These are phyloP conservation scores for Wickerhamomyces queroliae DNA, from an alignment of 805 yeast species.

Conservation along the genomic window DNA sequence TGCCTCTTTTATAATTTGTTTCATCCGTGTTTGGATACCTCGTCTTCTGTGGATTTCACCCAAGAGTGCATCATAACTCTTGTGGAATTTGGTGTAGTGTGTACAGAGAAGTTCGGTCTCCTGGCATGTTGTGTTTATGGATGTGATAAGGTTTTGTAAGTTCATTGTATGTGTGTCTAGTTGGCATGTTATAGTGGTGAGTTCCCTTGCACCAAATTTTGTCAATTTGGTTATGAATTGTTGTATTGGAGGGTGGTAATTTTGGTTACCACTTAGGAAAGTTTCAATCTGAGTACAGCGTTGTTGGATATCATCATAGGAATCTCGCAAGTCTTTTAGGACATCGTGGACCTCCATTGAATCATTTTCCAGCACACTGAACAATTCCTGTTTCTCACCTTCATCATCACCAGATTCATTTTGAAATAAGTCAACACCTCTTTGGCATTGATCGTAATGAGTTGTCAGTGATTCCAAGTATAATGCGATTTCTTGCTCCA, in stretches of 20 bases:
- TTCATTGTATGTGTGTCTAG: constrained; percentile 10
- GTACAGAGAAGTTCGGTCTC: constrained; percentile 30
- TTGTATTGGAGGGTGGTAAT: constrained; percentile 18
- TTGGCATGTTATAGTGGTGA: constrained; percentile 6
- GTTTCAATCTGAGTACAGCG: constrained; percentile 20
- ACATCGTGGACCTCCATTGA: constrained; percentile 53
- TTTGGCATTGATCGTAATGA: constrained; percentile 75
- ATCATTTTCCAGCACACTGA: constrained; percentile 45
- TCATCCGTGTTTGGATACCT: constrained; percentile 34
- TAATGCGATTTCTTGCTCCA: constrained; percentile 67
- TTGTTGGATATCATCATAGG: constrained; percentile 3
- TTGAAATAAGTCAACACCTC: constrained; percentile 33
- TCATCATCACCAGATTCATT: constrained; percentile 21
- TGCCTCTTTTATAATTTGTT: constrained; percentile 34
- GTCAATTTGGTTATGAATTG: constrained; percentile 16
- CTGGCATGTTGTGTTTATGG: constrained; percentile 11
- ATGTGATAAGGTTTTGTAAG: constrained; percentile 4
- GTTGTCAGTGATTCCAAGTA: constrained; percentile 66
- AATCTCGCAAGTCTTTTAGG: constrained; percentile 18
- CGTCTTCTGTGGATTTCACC: constrained; percentile 49
- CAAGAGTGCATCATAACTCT: constrained; percentile 46
- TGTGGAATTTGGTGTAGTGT: constrained; percentile 45
- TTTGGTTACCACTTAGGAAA: constrained; percentile 26
- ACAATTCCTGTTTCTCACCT: constrained; percentile 32
- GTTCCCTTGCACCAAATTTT: constrained; percentile 16